Evolutionary conservation across 2,329 filamentous ascomycete genomes (phyloP).

Genomic region (Botrytis medusae): DNA sequence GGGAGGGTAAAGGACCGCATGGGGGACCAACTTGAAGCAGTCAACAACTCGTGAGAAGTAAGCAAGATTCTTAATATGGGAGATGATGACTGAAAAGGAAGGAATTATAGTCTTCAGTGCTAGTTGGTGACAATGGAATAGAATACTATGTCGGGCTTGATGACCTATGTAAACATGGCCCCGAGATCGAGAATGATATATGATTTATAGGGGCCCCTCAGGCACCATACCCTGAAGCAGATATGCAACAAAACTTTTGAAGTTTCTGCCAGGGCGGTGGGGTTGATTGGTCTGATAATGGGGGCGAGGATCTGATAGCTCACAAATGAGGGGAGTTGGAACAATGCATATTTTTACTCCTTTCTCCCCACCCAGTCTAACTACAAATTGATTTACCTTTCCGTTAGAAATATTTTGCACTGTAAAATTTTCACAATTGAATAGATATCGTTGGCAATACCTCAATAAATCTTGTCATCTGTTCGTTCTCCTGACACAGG

Average conservation of each 20-base stretch:
- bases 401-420: too few relatives aligned
- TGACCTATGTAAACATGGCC: not conserved
- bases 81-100: not conserved
- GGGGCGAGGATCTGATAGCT: not conserved
- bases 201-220: not conserved
- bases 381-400: not conserved
- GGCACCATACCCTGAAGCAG: conserved; percentile 6
- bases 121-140: not conserved
- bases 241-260: conserved; percentile 12
- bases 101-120: not conserved
- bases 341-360: not conserved
- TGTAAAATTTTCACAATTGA: not conserved
- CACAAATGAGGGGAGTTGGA: not conserved
- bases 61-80: not conserved
- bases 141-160: not conserved
- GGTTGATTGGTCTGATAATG: not conserved
- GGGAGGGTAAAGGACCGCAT: not conserved
- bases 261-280: conserved; percentile 8
- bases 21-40: not conserved
- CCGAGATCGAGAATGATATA: not conserved
- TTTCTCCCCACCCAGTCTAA: not conserved
- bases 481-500: not conserved
- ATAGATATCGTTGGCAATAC: not conserved
- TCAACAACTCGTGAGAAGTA: not conserved
- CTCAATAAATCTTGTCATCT: too few relatives aligned